Evolutionary conservation across 2,329 filamentous ascomycete species (phyloP), one percentile per base, ranked within the genome.

Genomic region (Neurospora sp.): DNA sequence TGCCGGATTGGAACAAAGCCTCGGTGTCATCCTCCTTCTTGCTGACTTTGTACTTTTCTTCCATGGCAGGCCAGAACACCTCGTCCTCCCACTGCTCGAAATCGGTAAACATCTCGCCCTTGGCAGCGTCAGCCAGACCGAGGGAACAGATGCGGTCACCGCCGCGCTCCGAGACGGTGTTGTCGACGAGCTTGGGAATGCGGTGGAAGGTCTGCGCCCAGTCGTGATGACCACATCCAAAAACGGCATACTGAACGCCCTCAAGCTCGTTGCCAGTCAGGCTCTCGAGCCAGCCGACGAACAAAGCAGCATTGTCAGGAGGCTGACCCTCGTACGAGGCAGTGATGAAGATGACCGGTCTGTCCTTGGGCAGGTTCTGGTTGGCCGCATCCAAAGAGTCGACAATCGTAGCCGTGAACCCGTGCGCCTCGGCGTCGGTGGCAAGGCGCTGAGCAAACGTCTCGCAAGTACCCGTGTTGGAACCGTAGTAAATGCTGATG

Each of bases 241-340:
- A 94, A 3, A 93, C 87, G 1, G 90, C 85, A 76, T 89, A 93
- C 1, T 85, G 81, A 0, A 90, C 84, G 8, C 83, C 84, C 9
- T 86, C 80, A 28, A 91, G 77, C 68, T 84, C 81, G 3, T 84
- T 80, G 3, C 80, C 83, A 69, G 85, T 81, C 11, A 86, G 80
- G 13, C 76, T 81, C 73, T 88, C 82, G 6, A 93, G 78, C 91
- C 91, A 93, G 19, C 84, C 81, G 33, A 90, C 84, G 74, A 93
- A 93, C 67, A 87, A 84, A 0, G 81, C 84, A 0, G 91, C 91
- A 72, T 94, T 93, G 72, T 92, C 90, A 0, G 91, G 87, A 0
- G 91, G 89, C 69, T 91, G 84, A 0, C 91, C 91, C 75, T 94
- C 91, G 74, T 93, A 94, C 1, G 88, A 90, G 0, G 91, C 86